Percentiles rank a stretch among this genome's conserved stretches.
Evolutionary conservation across 108 stramenopile species (phyloP).

Genomic region (Skeletonema potamos): DNA sequence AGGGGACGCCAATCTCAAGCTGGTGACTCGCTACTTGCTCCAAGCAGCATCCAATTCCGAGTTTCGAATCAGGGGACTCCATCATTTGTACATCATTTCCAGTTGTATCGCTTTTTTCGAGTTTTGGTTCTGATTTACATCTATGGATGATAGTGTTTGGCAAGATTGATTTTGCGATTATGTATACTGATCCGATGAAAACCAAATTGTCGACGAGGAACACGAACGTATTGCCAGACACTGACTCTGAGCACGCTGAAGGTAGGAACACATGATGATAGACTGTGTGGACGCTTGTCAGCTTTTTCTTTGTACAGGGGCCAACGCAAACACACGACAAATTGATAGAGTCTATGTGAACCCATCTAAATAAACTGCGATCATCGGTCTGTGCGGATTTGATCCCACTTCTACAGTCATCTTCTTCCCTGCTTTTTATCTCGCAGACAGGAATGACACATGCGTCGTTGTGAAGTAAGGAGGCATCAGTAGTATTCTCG

Average conservation of each 20-base stretch:
- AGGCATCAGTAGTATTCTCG: background rate
- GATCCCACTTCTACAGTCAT: background rate
- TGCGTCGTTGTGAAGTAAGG: background rate
- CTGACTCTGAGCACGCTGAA: background rate
- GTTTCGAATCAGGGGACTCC: background rate
- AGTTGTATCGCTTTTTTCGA: background rate
- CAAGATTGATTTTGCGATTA: conserved; percentile 22
- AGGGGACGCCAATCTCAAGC: background rate
- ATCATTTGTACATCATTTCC: background rate
- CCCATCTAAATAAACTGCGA: conserved; percentile 16
- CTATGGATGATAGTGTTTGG: background rate
- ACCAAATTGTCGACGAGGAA: conserved; percentile 30
- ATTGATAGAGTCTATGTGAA: conserved; percentile 37
- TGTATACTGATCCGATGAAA: conserved; percentile 38
- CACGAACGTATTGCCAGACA: conserved; percentile 26
- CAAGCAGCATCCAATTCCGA: conserved; percentile 35
- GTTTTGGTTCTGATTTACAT: background rate
- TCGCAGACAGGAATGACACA: conserved; percentile 25
- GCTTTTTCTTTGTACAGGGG: background rate
- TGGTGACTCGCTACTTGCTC: conserved; percentile 11
- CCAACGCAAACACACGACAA: conserved; percentile 68
- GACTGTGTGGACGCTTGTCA: background rate
- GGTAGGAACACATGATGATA: conserved; percentile 24
- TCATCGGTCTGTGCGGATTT: background rate
- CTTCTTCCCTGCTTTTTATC: background rate